A percentile compares a stretch with the other conserved stretches of the same genome.
These are phyloP conservation scores for Nitzschia sp. DNA, from an alignment of 108 stramenopile species.

Conservation along the genomic window DNA sequence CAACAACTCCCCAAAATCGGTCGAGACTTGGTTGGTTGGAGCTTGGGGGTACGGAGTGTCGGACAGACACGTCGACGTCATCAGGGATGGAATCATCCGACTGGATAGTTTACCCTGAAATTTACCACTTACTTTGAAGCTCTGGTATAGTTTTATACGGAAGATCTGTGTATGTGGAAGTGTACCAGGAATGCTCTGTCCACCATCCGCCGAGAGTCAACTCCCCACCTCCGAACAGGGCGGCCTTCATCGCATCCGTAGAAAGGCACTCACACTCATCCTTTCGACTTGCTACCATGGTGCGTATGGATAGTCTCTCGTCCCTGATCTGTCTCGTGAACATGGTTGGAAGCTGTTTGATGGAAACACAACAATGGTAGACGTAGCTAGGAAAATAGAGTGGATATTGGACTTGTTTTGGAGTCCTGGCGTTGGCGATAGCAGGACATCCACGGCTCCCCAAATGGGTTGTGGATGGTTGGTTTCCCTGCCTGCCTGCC, in stretches of 20 bases:
- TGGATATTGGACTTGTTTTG: neutral
- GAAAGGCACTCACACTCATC: neutral
- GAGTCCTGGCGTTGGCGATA: neutral
- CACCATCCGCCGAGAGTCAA: neutral
- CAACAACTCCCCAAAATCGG: too few species aligned
- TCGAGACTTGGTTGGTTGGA: too few species aligned
- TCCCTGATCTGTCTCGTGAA: too few species aligned
- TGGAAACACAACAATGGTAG: neutral
- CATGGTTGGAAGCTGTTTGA: too few species aligned
- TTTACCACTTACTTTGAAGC: slow-evolving; percentile 20
- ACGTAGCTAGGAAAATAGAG: neutral
- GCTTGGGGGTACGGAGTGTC: too few species aligned
- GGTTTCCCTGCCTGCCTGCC: neutral
- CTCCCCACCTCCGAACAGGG: neutral
- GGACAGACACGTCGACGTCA: too few species aligned
- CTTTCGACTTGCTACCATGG: neutral
- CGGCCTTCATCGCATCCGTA: neutral
- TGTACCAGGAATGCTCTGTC: neutral
- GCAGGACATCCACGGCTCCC: neutral
- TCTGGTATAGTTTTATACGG: neutral
- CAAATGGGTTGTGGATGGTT: neutral
- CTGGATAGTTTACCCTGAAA: neutral
- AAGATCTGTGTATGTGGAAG: slow-evolving; percentile 6
- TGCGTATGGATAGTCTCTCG: neutral
- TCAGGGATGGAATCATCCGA: neutral